These are phyloP conservation scores for Galeopsis tetrahit DNA, from an alignment of 257 asterid genomes.

Conservation along the genomic window DNA sequence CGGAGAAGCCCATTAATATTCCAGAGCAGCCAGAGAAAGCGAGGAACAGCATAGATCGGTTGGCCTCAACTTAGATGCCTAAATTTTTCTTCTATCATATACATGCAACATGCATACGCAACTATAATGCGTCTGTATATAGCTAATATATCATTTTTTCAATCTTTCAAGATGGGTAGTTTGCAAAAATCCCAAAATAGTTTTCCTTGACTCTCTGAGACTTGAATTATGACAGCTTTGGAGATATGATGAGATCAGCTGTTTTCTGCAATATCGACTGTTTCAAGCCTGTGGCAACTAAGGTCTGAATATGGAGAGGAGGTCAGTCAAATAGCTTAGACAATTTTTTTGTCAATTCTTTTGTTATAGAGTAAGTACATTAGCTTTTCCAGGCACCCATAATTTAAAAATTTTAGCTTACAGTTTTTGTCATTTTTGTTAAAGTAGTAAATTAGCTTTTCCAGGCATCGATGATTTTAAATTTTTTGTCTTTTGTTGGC, in stretches of 20 bases:
- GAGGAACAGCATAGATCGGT: conserved; percentile 98
- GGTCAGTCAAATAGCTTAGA: conserved; percentile 46
- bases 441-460: background rate
- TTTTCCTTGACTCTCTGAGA: conserved; percentile 45
- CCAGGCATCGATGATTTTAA: background rate
- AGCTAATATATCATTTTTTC: conserved; percentile 17
- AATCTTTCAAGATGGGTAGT: conserved; percentile 11
- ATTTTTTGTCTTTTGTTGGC: conserved; percentile 13
- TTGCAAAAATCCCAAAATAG: conserved; percentile 29
- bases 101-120: conserved; percentile 21
- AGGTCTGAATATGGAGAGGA: conserved; percentile 60
- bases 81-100: conserved; percentile 32
- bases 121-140: conserved; percentile 8
- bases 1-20: conserved; percentile 57
- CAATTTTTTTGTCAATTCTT: conserved; percentile 19
- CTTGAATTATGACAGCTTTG: conserved; percentile 73
- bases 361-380: conserved; percentile 25
- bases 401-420: no score
- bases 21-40: conserved; percentile 83
- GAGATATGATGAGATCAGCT: conserved; percentile 94
- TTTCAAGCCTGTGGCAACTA: conserved; percentile 86
- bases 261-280: conserved; percentile 94
- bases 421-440: no score
- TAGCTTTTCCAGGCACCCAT: conserved; percentile 25
- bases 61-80: conserved; percentile 53